Percentiles rank a stretch among this genome's conserved stretches.
phyloP scores from a whole-genome alignment of 495 filamentous ascomycete genomes.

The Lasiosphaeria miniovina region DNA sequence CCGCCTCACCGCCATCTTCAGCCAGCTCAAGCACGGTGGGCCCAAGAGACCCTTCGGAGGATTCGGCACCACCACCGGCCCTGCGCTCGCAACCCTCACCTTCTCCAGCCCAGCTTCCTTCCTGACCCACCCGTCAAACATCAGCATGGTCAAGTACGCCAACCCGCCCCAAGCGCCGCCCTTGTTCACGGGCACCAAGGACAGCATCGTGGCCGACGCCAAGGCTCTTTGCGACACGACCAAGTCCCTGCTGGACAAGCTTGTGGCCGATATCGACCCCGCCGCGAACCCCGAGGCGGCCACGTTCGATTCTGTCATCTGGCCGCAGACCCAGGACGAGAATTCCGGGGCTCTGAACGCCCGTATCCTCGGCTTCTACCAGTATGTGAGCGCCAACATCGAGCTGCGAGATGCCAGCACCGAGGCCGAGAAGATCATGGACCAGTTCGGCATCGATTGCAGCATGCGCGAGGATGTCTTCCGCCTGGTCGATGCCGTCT shows the following conservation, averaged over 20 bases:
- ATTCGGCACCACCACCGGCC: slow-evolving; percentile 9
- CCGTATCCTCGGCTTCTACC: slow-evolving; percentile 72
- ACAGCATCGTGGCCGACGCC: slow-evolving; percentile 72
- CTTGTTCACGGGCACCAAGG: slow-evolving; percentile 76
- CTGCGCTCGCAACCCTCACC: slow-evolving; percentile 19
- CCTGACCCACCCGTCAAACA: slow-evolving; percentile 22
- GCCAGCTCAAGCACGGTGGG: slow-evolving; percentile 40
- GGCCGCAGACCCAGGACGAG: slow-evolving; percentile 66
- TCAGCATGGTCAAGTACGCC: slow-evolving; percentile 47
- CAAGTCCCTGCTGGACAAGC: slow-evolving; percentile 66
- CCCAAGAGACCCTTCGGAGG: slow-evolving; percentile 19
- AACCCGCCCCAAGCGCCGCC: slow-evolving; percentile 84
- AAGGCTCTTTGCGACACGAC: slow-evolving; percentile 68
- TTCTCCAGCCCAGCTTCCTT: slow-evolving; percentile 14
- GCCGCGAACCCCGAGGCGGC: slow-evolving; percentile 46
- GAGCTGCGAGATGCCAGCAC: slow-evolving; percentile 63
- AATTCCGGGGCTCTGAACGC: slow-evolving; percentile 57
- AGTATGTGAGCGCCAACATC: slow-evolving; percentile 69
- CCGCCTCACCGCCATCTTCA: slow-evolving; percentile 62
- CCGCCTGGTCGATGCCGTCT: slow-evolving; percentile 54
- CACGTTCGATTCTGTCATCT: slow-evolving; percentile 62
- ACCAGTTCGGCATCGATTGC: slow-evolving; percentile 58
- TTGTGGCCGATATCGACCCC: slow-evolving; percentile 65
- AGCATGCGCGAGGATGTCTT: slow-evolving; percentile 62
- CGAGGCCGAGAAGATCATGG: slow-evolving; percentile 58